A percentile compares a stretch with the other conserved stretches of the same genome.
These are phyloP conservation scores for Rhytidhysteron rufulum DNA, from an alignment of 2,329 filamentous ascomycete species.

Conservation along the genomic window DNA sequence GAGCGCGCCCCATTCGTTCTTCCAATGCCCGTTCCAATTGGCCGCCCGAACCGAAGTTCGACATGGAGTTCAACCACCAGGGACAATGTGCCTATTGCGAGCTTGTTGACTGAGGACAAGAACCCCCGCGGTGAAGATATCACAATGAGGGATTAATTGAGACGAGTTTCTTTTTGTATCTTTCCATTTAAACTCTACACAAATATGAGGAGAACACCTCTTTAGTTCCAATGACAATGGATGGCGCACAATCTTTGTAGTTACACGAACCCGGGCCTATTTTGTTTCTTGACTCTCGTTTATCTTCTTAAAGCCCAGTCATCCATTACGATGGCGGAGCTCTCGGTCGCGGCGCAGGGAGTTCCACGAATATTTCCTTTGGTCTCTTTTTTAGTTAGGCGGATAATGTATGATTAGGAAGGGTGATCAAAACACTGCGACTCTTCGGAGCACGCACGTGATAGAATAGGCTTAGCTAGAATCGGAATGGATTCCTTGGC, in stretches of 20 bases:
- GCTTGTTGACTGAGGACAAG: slow-evolving; percentile 36
- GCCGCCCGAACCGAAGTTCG: slow-evolving; percentile 22
- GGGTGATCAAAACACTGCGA: not conserved
- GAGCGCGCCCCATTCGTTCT: slow-evolving; percentile 35
- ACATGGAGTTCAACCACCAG: slow-evolving; percentile 35
- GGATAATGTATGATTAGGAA: not conserved
- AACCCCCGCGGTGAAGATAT: slow-evolving; percentile 18
- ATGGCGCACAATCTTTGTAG: not conserved
- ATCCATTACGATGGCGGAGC: not conserved
- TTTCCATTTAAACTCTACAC: not conserved
- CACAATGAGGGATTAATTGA: slow-evolving; percentile 2
- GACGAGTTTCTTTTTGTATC: not conserved
- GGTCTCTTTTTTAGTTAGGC: not conserved
- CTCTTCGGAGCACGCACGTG: not conserved
- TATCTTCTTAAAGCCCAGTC: not conserved
- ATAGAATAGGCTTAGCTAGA: not conserved
- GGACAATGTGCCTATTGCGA: slow-evolving; percentile 37
- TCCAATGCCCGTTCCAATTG: slow-evolving; percentile 34
- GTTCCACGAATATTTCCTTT: not conserved
- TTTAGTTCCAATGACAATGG: not conserved
- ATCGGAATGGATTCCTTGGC: not conserved
- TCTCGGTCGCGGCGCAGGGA: not conserved
- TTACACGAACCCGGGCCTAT: not conserved
- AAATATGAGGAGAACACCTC: not conserved
- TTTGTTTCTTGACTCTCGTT: not conserved